Base-by-base conservation (phyloP, 768 basidiomycete species). In the Rhodotorula diobovata region DNA sequence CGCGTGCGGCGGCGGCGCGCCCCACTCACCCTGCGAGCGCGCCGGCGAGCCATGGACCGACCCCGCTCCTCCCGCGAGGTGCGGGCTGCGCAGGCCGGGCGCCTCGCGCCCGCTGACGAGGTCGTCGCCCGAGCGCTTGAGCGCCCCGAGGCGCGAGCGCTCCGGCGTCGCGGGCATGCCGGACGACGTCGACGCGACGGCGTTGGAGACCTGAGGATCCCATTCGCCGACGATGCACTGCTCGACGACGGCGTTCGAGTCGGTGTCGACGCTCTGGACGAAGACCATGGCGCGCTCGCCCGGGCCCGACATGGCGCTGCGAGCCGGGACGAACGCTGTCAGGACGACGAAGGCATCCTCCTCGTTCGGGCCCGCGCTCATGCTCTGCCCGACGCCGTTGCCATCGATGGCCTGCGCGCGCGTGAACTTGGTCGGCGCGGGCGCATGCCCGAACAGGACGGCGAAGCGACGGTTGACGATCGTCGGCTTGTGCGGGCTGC, bases 321-420 rank as follows among this genome's bases (percentile, higher is more conserved):
- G 46, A 30, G 55, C 25, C 2, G 73, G 73, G 21, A 66, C 64
- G 35, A 71, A 71, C n/a, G 70, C 66, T 51, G 73, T 68, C 60
- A 75, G 32, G 4, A 75, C 67, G 21, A 75, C 73, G 23, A 75
- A 75, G 34, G 73, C 70, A 20, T 75, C 73, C 18, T 60, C 61
- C 57, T 66, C 67, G 39, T 64, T 54, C 50, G 51, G 58, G 15
- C 73, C 73, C 23, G 63, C 60, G n/a, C 7, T 48, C 73, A 74
- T 74, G 51, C 69, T 69, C 53, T 62, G 46, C 30, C 70, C 70
- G 23, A 75, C 70, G 14, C 73, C 73, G 57, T 71, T 69, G 11
- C 70, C 73, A 39, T 75, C 70, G 50, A 75, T 71, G 56, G 39
- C 57, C n/a, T 63, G 39, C n/a, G 73, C 73, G 14, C 73, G 28